Evolutionary conservation across 495 filamentous ascomycete species (phyloP).

Genomic region (Chlorociboria aeruginascens): DNA sequence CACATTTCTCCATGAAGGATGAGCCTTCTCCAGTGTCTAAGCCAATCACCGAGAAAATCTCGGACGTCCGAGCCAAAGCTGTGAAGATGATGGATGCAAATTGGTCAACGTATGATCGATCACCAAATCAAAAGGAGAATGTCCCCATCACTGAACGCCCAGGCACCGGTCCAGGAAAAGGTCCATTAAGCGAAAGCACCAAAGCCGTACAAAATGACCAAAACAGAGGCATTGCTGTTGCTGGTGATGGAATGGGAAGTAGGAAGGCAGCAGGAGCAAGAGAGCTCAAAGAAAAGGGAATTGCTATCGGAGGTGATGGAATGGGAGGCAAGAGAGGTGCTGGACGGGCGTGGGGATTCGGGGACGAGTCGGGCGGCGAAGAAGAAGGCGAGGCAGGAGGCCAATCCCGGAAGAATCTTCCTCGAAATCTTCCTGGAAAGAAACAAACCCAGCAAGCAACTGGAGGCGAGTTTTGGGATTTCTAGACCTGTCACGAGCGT

Average conservation of each 20-base stretch:
- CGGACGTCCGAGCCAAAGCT: slow-evolving; percentile 43
- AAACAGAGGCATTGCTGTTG: slow-evolving; percentile 20
- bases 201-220: slow-evolving; percentile 16
- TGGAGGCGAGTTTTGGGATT: slow-evolving; percentile 17
- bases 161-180: slow-evolving; percentile 10
- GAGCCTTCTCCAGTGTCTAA: slow-evolving; percentile 33
- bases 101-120: slow-evolving; percentile 52
- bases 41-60: slow-evolving; percentile 16
- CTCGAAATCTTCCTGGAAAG: slow-evolving; percentile 5
- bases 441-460: slow-evolving; percentile 7
- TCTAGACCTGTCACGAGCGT: slow-evolving; percentile 2
- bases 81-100: slow-evolving; percentile 57
- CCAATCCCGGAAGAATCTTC: no score
- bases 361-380: slow-evolving; percentile 40
- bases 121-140: slow-evolving; percentile 40
- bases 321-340: slow-evolving; percentile 60
- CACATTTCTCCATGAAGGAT: slow-evolving; percentile 60
- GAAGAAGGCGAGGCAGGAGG: slow-evolving; percentile 4
- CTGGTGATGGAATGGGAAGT: slow-evolving; percentile 10
- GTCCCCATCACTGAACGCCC: slow-evolving; percentile 14
- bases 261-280: not conserved
- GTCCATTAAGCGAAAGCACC: slow-evolving; percentile 17
- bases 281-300: slow-evolving; percentile 28
- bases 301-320: slow-evolving; percentile 54
- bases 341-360: slow-evolving; percentile 47